These are phyloP conservation scores for Sclerospora graminicola DNA, from an alignment of 352 stramenopile species.

Conservation along the genomic window DNA sequence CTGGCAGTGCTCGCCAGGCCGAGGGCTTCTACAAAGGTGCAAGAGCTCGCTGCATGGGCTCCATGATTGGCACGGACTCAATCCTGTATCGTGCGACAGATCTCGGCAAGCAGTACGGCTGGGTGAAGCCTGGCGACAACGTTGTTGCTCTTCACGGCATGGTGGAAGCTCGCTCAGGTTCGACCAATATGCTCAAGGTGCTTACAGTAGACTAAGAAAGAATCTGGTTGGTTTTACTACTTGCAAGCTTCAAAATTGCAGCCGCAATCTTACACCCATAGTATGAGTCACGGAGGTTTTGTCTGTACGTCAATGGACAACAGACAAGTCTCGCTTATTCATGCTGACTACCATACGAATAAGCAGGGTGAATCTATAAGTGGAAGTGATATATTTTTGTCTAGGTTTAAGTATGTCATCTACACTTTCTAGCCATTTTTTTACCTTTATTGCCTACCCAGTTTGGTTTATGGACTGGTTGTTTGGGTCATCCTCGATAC, in stretches of 20 bases:
- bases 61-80: slow-evolving; percentile 81
- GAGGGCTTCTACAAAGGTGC: slow-evolving; percentile 50
- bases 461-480: slow-evolving; percentile 82
- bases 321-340: no score
- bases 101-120: slow-evolving; percentile 70
- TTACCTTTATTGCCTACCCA: background rate
- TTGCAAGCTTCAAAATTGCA: no score
- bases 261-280: no score
- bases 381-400: no score
- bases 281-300: no score
- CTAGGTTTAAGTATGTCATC: background rate
- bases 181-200: slow-evolving; percentile 88
- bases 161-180: slow-evolving; percentile 72
- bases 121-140: slow-evolving; percentile 78
- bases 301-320: no score
- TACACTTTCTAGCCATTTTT: background rate
- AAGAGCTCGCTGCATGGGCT: slow-evolving; percentile 46
- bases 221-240: no score
- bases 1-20: slow-evolving; percentile 27
- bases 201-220: background rate
- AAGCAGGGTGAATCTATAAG: no score
- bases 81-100: slow-evolving; percentile 82
- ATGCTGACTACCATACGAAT: no score
- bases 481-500: slow-evolving; percentile 20
- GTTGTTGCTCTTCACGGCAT: slow-evolving; percentile 87